phyloP scores from a whole-genome alignment of 345 rosid genomes.

The Combretum micranthum region DNA sequence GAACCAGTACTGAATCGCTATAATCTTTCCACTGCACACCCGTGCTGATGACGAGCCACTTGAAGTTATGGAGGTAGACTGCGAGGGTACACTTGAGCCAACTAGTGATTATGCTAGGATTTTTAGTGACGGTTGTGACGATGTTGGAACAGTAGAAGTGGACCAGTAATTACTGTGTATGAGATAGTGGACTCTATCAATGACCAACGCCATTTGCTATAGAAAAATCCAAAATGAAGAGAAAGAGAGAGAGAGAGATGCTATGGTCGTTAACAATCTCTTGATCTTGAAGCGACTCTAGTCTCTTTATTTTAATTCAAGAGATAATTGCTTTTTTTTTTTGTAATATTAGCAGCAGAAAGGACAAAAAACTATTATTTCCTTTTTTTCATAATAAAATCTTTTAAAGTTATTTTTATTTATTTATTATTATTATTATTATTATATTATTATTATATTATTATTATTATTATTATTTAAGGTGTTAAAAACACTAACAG shows the following conservation, averaged over 20 bases:
- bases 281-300: no score
- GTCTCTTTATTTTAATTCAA: no score
- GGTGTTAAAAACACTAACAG: no score
- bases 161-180: neutral
- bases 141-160: slow-evolving; percentile 1
- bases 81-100: neutral
- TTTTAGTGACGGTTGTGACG: slow-evolving; percentile 5
- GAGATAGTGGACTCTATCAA: neutral
- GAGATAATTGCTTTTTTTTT: no score
- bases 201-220: neutral
- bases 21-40: neutral
- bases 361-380: no score
- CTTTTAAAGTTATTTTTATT: no score
- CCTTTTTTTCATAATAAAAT: no score
- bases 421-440: no score
- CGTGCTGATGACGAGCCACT: neutral
- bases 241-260: neutral
- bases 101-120: neutral
- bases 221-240: neutral
- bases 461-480: no score
- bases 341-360: no score
- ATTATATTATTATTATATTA: no score
- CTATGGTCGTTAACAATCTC: no score
- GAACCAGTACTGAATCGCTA: neutral
- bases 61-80: neutral